These are phyloP conservation scores for Thielaviopsis populi DNA, from an alignment of 2,329 filamentous ascomycete genomes.

Conservation along the genomic window DNA sequence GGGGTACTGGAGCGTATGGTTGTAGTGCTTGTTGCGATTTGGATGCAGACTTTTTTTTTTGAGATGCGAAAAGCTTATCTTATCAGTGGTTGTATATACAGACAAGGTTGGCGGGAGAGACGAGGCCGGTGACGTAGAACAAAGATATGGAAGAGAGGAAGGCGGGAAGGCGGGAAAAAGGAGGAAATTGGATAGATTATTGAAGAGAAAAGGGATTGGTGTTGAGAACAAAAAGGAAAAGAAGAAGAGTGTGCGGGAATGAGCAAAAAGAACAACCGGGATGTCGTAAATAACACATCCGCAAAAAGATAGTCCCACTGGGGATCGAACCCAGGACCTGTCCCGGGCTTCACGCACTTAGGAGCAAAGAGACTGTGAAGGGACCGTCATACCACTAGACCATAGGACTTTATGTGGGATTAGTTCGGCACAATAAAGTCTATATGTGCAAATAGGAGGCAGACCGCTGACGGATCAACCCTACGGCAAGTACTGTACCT, in stretches of 20 bases:
- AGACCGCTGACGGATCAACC: no score
- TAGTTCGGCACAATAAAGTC: neutral
- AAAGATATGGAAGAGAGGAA: neutral
- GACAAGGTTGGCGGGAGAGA: neutral
- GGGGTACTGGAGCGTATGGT: neutral
- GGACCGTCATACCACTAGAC: conserved; percentile 20
- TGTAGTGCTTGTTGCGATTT: neutral
- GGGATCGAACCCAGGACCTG: conserved; percentile 20
- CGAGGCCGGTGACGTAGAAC: neutral
- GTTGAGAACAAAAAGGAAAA: neutral
- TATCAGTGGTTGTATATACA: conserved; percentile 7
- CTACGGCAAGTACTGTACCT: no score
- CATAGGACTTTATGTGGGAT: conserved; percentile 14
- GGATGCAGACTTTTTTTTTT: conserved; percentile 5
- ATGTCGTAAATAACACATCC: neutral
- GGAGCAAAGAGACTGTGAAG: conserved; percentile 14
- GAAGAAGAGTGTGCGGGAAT: neutral
- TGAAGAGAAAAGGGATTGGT: neutral
- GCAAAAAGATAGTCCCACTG: conserved; percentile 16
- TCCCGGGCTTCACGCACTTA: conserved; percentile 11
- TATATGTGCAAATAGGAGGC: neutral
- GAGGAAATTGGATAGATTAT: neutral
- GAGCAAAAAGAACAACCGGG: neutral
- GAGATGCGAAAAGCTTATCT: conserved; percentile 11
- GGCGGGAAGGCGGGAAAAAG: no score